These are phyloP conservation scores for Astrocystis sublimbata DNA, from an alignment of 495 filamentous ascomycete genomes.

Conservation along the genomic window DNA sequence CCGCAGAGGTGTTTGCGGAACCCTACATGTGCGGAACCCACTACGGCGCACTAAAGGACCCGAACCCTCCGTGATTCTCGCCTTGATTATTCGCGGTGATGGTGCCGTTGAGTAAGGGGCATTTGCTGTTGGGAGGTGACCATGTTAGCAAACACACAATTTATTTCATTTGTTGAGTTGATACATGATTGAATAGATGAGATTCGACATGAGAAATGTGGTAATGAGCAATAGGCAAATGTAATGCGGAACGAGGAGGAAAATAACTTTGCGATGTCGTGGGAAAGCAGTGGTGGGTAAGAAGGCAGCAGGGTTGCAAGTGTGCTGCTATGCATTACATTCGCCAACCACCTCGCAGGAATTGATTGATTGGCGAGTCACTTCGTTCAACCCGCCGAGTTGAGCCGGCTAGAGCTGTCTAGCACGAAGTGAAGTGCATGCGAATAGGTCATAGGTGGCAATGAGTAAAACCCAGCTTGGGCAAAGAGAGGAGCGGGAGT, in stretches of 20 bases:
- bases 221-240: background rate
- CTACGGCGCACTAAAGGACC: slow-evolving; percentile 46
- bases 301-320: too few species aligned
- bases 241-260: too few species aligned
- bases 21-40: too few species aligned
- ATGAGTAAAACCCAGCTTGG: slow-evolving; percentile 2
- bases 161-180: too few species aligned
- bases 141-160: slow-evolving; percentile 48
- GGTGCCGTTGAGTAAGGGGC: slow-evolving; percentile 85
- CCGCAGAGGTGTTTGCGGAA: too few species aligned
- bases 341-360: background rate
- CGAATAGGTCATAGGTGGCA: background rate
- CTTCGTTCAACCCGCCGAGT: too few species aligned
- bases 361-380: background rate
- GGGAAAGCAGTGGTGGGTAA: too few species aligned
- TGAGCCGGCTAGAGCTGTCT: background rate
- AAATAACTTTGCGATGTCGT: too few species aligned
- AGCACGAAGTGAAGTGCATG: background rate
- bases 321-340: background rate
- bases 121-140: slow-evolving; percentile 55
- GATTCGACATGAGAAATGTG: background rate
- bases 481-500: background rate
- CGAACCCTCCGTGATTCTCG: slow-evolving; percentile 52
- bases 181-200: too few species aligned
- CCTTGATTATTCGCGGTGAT: slow-evolving; percentile 68